Evolutionary conservation across 1,139 yeast species (phyloP), one percentile per base, ranked within the genome.

Genomic region (Kodamaea suecica): DNA sequence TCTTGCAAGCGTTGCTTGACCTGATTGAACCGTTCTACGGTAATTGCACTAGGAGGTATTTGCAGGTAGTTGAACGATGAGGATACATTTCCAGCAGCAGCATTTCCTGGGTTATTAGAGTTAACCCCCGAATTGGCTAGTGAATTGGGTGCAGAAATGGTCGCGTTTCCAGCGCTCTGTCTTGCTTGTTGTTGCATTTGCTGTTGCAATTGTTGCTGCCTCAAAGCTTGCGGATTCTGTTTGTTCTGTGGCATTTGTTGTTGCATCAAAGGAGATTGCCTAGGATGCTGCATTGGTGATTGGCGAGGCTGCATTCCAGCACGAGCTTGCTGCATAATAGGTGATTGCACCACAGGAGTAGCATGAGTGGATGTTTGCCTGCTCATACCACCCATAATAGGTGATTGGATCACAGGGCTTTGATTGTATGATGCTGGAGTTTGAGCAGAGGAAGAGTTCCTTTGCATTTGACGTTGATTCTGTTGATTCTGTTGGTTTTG

Each of bases 11-110:
- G 52, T 6, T 57, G 55, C 33, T 63, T 61, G n/a, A 68, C 67
- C 34, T 61, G 66, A 37, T 66, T 66, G 49, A 64, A 69, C 29
- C 63, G 58, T 39, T 69, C 73, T 10, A 64, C 52, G 0, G 73
- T 64, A 4, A 65, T 66, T 3, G 61, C 56, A 35, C 47, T 55
- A 8, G 55, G 47, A 10, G 65, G 69, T 5, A 31, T 33, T 21
- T 34, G 38, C 17, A 19, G 41, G 17, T 25, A 25, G 24, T 35
- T 35, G 16, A 31, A 20, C n/a, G 27, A 10, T 37, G 27, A 16
- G 29, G 27, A 11, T n/a, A n/a, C n/a, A n/a, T 17, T 31, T 12
- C 29, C 31, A 20, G 25, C 27, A 13, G 21, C 9, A 14, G 14
- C 8, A 13, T 24, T 36, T 12, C 11, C 10, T 11, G 8, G 8